Conservation (phyloP, 106 monocot species). For the Dendrobium nobile region DNA sequence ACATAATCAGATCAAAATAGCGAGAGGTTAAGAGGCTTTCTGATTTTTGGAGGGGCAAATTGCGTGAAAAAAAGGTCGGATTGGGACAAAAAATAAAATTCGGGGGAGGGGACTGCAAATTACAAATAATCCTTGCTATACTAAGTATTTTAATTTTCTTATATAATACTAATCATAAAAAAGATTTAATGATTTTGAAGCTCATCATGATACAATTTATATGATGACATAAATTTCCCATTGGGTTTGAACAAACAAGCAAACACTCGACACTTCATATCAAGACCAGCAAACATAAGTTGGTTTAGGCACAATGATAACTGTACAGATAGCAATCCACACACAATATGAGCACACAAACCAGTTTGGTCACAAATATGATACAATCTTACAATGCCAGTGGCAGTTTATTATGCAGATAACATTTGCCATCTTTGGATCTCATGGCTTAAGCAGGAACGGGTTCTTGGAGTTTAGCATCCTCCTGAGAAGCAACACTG, state of each 20-base stretch:
- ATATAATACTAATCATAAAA: no score
- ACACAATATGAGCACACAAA: neutral
- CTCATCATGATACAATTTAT: no score
- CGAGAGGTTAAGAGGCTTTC: no score
- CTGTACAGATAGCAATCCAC: neutral
- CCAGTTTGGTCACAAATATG: neutral
- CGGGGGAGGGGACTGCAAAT: no score
- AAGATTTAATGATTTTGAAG: no score
- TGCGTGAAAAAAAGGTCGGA: no score
- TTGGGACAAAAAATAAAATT: no score
- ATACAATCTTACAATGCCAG: neutral
- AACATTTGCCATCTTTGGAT: neutral
- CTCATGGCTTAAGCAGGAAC: constrained; percentile 32
- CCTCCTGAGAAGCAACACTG: constrained; percentile 29
- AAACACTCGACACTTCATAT: neutral
- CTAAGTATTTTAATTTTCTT: no score
- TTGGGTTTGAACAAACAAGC: neutral
- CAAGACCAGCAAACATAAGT: neutral
- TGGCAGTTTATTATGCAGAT: neutral
- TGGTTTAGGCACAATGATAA: neutral
- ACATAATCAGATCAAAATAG: no score
- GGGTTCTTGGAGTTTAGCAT: constrained; percentile 37
- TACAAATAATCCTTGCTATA: no score
- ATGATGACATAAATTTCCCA: no score
- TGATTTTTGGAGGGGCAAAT: no score